Conservation (phyloP, 177 flowering plant species). For the Vitis hybrid region DNA sequence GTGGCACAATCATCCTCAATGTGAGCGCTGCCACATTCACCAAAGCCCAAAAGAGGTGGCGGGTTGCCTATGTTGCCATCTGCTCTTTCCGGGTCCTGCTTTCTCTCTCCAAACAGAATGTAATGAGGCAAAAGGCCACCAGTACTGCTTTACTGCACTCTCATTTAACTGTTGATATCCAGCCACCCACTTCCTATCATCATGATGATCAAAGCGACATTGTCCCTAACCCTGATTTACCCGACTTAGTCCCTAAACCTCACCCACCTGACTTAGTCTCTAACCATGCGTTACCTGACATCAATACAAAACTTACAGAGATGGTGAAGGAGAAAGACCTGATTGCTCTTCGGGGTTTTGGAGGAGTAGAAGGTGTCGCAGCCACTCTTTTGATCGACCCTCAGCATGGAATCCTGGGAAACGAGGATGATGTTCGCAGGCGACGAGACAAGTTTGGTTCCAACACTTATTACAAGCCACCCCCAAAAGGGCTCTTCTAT, state of each 20-base stretch:
- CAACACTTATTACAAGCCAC: slow-evolving; percentile 43
- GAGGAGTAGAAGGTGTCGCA: slow-evolving; percentile 46
- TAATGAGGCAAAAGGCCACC: slow-evolving; percentile 15
- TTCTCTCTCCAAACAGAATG: slow-evolving; percentile 32
- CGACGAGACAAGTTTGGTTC: slow-evolving; percentile 42
- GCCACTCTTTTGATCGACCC: slow-evolving; percentile 31
- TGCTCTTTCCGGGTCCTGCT: slow-evolving; percentile 35
- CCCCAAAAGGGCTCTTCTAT: slow-evolving; percentile 41
- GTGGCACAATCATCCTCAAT: slow-evolving; percentile 15
- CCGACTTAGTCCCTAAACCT: no score
- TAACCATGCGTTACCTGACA: no score
- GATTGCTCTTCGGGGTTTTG: slow-evolving; percentile 21
- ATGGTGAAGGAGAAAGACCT: slow-evolving; percentile 44
- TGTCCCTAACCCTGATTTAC: slow-evolving; percentile 16
- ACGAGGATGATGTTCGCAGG: slow-evolving; percentile 22
- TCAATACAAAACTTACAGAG: slow-evolving; percentile 19
- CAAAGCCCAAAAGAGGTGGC: slow-evolving; percentile 50
- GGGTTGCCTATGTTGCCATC: slow-evolving; percentile 42
- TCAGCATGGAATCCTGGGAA: slow-evolving; percentile 41
- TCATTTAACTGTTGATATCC: slow-evolving; percentile 17
- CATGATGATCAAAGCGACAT: neutral
- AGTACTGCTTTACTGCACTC: neutral
- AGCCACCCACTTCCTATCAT: slow-evolving; percentile 7
- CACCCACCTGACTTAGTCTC: no score
- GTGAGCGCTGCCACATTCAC: slow-evolving; percentile 24